These are phyloP conservation scores for Arthroderma uncinatum DNA, from an alignment of 2,329 filamentous ascomycete genomes.

Conservation along the genomic window DNA sequence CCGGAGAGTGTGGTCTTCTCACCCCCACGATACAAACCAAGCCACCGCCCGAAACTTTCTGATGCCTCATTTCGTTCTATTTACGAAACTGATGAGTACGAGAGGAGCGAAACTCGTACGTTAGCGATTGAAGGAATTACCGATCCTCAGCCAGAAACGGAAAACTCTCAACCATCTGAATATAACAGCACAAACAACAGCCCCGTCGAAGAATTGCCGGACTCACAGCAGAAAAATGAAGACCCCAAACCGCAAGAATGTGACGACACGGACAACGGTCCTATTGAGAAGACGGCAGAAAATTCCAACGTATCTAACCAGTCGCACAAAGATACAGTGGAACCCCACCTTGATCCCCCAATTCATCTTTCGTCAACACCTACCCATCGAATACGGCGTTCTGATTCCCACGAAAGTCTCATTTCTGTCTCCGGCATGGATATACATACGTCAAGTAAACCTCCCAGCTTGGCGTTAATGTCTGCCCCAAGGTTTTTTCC, in stretches of 20 bases:
- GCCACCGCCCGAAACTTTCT: constrained; percentile 48
- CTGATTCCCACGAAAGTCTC: constrained; percentile 72
- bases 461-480: constrained; percentile 42
- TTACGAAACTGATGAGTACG: constrained; percentile 4
- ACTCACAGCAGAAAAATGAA: neutral
- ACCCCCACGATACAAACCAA: constrained; percentile 54
- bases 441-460: constrained; percentile 75
- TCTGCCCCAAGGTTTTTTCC: constrained; percentile 29
- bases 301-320: neutral
- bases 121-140: neutral
- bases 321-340: neutral
- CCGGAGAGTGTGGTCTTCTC: constrained; percentile 60
- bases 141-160: neutral
- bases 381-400: constrained; percentile 47
- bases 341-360: neutral
- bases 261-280: neutral
- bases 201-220: neutral
- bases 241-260: neutral
- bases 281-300: neutral
- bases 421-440: constrained; percentile 80
- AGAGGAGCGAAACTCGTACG: neutral
- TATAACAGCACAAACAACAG: neutral
- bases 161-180: neutral
- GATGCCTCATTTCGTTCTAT: constrained; percentile 41
- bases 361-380: constrained; percentile 16